Evolutionary conservation across 805 yeast genomes (phyloP).

Genomic region (Candida stauntonica): DNA sequence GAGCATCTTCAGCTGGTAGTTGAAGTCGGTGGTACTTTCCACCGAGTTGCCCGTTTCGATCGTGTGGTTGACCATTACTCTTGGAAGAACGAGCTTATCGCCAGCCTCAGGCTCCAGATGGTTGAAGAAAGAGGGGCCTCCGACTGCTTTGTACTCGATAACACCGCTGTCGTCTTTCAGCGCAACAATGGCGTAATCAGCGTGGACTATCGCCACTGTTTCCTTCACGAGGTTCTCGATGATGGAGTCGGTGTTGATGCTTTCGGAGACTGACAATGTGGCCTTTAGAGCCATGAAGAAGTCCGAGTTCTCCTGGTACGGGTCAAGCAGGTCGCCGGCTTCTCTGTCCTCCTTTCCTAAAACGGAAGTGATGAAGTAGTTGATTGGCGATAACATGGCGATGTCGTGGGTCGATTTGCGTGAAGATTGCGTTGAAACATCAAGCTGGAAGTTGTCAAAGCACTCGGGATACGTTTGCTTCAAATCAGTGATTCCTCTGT

Average conservation of each 20-base stretch:
- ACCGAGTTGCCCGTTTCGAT: constrained; percentile 35
- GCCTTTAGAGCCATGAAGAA: constrained; percentile 38
- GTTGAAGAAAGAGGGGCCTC: constrained; percentile 29
- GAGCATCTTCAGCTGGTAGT: constrained; percentile 29
- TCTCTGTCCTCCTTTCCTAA: constrained; percentile 19
- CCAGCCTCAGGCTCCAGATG: constrained; percentile 30
- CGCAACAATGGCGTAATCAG: constrained; percentile 32
- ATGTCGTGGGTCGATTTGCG: constrained; percentile 7
- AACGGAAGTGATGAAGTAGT: constrained; percentile 28
- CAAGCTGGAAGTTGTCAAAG: constrained; percentile 23
- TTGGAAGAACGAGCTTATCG: constrained; percentile 30
- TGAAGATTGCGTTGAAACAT: constrained; percentile 21
- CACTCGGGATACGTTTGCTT: constrained; percentile 29
- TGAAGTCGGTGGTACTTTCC: constrained; percentile 34
- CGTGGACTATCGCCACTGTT: constrained; percentile 35
- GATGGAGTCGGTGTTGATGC: constrained; percentile 36
- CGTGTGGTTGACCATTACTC: constrained; percentile 34
- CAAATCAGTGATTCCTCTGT: constrained; percentile 25
- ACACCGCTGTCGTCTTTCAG: constrained; percentile 27
- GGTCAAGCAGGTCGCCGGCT: constrained; percentile 1
- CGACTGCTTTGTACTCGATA: constrained; percentile 30
- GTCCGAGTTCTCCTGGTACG: constrained; percentile 13
- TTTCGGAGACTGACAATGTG: constrained; percentile 46
- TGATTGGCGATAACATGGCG: constrained; percentile 21
- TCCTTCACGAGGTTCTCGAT: constrained; percentile 36